A percentile compares a stretch with the other conserved stretches of the same genome.
Evolutionary conservation across 495 filamentous ascomycete genomes (phyloP).

Genomic region (Podospora didyma): DNA sequence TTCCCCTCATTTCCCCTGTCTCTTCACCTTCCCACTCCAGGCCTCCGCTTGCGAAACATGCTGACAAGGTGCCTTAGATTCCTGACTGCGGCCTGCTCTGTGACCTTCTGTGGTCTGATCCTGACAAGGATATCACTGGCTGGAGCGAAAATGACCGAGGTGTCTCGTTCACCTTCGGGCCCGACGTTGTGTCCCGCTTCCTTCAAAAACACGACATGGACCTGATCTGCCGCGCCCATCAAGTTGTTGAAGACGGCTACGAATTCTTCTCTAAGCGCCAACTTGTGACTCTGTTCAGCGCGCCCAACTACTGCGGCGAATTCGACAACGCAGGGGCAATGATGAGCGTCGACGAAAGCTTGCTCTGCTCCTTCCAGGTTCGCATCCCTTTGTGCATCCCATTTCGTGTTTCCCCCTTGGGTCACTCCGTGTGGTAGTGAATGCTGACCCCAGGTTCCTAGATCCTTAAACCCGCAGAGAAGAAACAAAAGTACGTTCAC

Average conservation of each 20-base stretch:
- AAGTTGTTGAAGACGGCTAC: conserved; percentile 98
- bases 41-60: conserved; percentile 5
- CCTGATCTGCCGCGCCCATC: conserved; percentile 96
- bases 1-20: background rate
- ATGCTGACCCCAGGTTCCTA: conserved; percentile 38
- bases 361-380: conserved; percentile 99
- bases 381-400: conserved; percentile 23
- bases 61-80: conserved; percentile 61
- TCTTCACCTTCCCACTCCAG: background rate
- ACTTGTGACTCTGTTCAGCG: conserved; percentile 95
- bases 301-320: conserved; percentile 98
- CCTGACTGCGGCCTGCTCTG: conserved; percentile 97
- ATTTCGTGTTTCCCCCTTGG: too few species aligned
- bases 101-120: conserved; percentile 97
- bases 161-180: conserved; percentile 98
- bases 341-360: conserved; percentile 99
- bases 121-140: conserved; percentile 99
- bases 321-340: conserved; percentile 99
- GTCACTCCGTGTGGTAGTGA: too few species aligned
- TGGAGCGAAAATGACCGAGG: conserved; percentile 99
- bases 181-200: conserved; percentile 98
- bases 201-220: conserved; percentile 99
- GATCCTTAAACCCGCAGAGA: conserved; percentile 99
- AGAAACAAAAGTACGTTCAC: conserved; percentile 99
- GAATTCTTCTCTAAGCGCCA: conserved; percentile 99